phyloP scores from a whole-genome alignment of 768 basidiomycete species.

The Pisolithus microcarpus region DNA sequence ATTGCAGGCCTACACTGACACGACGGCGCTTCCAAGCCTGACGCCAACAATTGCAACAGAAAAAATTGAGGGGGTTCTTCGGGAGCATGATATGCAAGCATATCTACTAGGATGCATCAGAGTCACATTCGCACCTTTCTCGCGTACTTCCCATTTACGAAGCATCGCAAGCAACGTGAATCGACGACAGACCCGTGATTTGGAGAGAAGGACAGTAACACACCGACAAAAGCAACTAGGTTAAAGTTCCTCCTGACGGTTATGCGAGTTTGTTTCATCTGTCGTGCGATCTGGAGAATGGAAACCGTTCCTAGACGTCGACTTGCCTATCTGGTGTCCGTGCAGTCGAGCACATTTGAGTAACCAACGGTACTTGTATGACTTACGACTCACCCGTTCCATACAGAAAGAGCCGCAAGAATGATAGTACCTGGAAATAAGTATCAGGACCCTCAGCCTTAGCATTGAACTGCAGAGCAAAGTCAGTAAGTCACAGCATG shows the following conservation, averaged over 20 bases:
- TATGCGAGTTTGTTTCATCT: constrained; percentile 59
- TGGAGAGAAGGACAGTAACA: constrained; percentile 50
- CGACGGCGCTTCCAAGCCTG: no score
- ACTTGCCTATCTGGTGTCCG: constrained; percentile 51
- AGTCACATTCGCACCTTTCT: constrained; percentile 44
- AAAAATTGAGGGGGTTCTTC: constrained; percentile 79
- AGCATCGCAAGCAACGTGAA: not conserved
- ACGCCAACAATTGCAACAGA: constrained; percentile 58
- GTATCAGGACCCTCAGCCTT: constrained; percentile 51
- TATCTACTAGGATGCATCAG: constrained; percentile 87
- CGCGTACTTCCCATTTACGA: constrained; percentile 37
- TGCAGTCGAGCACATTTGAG: not conserved
- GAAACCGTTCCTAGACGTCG: constrained; percentile 59
- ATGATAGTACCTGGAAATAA: constrained; percentile 87
- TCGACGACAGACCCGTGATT: not conserved
- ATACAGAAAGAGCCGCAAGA: constrained; percentile 86
- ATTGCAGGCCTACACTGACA: no score
- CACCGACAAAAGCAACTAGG: constrained; percentile 84
- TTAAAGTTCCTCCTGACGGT: constrained; percentile 72
- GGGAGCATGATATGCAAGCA: constrained; percentile 78
- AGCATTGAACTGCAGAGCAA: constrained; percentile 35
- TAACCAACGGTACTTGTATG: not conserved
- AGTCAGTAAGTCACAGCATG: no score
- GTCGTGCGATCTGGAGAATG: constrained; percentile 72
- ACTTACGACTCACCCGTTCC: constrained; percentile 30